These are phyloP conservation scores for Plasmodium chabaudi DNA, from an alignment of 169 alveolate genomes.

Conservation along the genomic window DNA sequence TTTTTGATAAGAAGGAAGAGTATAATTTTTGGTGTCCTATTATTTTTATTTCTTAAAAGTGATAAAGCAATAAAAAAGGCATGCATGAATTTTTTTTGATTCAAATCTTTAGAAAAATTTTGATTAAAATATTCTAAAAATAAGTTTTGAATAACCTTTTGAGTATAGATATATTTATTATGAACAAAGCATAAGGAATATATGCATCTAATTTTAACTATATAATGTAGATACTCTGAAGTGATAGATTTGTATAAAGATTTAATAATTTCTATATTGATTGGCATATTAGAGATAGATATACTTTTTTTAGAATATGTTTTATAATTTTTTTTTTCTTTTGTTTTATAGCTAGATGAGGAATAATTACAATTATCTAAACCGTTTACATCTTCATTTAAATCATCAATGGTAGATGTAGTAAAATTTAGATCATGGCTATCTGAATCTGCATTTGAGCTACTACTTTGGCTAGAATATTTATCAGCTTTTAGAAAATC, in stretches of 20 bases:
- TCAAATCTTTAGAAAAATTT: conserved; percentile 36
- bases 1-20: conserved; percentile 16
- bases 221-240: conserved; percentile 35
- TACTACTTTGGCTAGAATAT: conserved; percentile 22
- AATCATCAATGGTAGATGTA: conserved; percentile 50
- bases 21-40: conserved; percentile 57
- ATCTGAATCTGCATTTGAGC: conserved; percentile 22
- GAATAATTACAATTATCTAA: conserved; percentile 27
- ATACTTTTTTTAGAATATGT: conserved; percentile 23
- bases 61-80: conserved; percentile 69
- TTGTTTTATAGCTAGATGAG: background rate
- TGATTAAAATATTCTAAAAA: conserved; percentile 30
- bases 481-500: conserved; percentile 29
- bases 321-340: conserved; percentile 28
- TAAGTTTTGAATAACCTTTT: conserved; percentile 53
- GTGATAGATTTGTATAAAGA: conserved; percentile 35
- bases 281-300: conserved; percentile 45
- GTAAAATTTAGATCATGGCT: conserved; percentile 16
- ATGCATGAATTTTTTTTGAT: conserved; percentile 61
- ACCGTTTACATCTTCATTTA: conserved; percentile 24
- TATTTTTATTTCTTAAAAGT: conserved; percentile 69
- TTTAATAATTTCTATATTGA: conserved; percentile 69
- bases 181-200: conserved; percentile 73
- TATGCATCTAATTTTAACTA: conserved; percentile 68
- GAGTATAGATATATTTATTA: conserved; percentile 59